These are phyloP conservation scores for Fusarium abutilonis DNA, from an alignment of 2,329 filamentous ascomycete species.

Conservation along the genomic window DNA sequence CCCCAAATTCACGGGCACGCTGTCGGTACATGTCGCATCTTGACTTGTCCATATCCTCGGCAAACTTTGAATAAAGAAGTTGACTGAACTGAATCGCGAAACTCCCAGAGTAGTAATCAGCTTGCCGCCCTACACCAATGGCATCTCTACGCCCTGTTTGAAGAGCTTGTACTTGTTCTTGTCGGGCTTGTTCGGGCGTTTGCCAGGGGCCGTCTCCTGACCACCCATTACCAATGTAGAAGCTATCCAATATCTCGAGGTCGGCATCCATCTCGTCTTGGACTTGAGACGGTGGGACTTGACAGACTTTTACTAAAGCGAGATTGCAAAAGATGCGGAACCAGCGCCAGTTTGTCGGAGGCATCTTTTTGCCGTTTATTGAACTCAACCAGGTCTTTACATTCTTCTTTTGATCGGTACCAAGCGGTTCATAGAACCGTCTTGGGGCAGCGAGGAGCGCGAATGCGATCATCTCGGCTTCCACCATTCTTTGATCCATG, in stretches of 20 bases:
- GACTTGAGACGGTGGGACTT: conserved; percentile 49
- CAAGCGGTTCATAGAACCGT: conserved; percentile 48
- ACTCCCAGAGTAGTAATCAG: conserved; percentile 64
- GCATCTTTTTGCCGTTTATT: conserved; percentile 58
- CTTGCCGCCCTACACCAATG: conserved; percentile 50
- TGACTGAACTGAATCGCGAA: conserved; percentile 64
- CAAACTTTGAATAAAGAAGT: conserved; percentile 57
- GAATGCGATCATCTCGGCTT: conserved; percentile 62
- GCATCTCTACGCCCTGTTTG: conserved; percentile 39
- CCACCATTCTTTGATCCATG: conserved; percentile 64
- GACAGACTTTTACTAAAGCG: conserved; percentile 55
- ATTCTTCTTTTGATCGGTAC: conserved; percentile 47
- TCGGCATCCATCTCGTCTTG: conserved; percentile 54
- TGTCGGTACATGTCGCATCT: conserved; percentile 52
- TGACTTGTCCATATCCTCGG: conserved; percentile 52
- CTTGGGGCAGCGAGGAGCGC: conserved; percentile 57
- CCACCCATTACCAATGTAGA: conserved; percentile 59
- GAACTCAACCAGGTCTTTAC: conserved; percentile 54
- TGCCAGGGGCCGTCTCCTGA: conserved; percentile 58
- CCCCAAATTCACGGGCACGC: conserved; percentile 54
- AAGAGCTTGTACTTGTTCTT: conserved; percentile 6
- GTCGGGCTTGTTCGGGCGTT: conserved; percentile 33
- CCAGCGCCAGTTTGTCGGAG: conserved; percentile 62
- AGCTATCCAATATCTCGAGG: conserved; percentile 55
- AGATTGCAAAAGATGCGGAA: conserved; percentile 62